These are phyloP conservation scores for Fusarium chlamydosporum DNA, from an alignment of 2,329 filamentous ascomycete genomes.

Conservation along the genomic window DNA sequence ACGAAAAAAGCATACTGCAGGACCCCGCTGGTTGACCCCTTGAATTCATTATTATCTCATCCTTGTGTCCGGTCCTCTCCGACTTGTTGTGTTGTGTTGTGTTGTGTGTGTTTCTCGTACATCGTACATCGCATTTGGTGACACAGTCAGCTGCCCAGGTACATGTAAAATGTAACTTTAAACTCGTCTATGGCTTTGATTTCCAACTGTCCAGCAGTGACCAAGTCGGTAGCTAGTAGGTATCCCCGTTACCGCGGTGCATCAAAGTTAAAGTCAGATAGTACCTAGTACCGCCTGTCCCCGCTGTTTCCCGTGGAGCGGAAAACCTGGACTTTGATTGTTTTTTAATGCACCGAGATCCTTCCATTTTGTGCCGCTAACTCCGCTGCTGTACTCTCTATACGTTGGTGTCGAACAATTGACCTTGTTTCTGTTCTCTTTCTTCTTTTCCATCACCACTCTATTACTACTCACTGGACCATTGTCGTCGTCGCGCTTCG, in stretches of 20 bases:
- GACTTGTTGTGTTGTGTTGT: neutral
- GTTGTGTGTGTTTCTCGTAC: conserved; percentile 37
- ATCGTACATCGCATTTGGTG: conserved; percentile 38
- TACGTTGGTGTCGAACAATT: conserved; percentile 27
- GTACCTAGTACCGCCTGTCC: conserved; percentile 27
- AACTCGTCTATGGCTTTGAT: conserved; percentile 16
- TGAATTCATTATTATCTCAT: conserved; percentile 29
- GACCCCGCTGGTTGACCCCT: conserved; percentile 39
- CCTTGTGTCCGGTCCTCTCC: conserved; percentile 36
- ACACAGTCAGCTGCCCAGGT: conserved; percentile 33
- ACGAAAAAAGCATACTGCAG: conserved; percentile 25
- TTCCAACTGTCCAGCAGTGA: conserved; percentile 1
- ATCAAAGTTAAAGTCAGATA: conserved; percentile 17
- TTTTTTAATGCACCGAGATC: conserved; percentile 46
- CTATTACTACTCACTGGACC: conserved; percentile 18
- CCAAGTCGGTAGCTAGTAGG: neutral
- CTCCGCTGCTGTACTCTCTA: conserved; percentile 17
- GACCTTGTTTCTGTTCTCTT: conserved; percentile 18
- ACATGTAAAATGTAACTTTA: conserved; percentile 31
- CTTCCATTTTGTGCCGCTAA: conserved; percentile 34
- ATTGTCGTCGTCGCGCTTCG: conserved; percentile 15
- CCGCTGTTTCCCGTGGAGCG: conserved; percentile 43
- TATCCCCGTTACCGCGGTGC: conserved; percentile 20
- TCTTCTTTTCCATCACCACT: conserved; percentile 22
- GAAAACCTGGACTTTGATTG: conserved; percentile 43